A percentile compares a stretch with the other conserved stretches of the same genome.
phyloP scores from a whole-genome alignment of 345 rosid species.

The Sisymbrium irio region DNA sequence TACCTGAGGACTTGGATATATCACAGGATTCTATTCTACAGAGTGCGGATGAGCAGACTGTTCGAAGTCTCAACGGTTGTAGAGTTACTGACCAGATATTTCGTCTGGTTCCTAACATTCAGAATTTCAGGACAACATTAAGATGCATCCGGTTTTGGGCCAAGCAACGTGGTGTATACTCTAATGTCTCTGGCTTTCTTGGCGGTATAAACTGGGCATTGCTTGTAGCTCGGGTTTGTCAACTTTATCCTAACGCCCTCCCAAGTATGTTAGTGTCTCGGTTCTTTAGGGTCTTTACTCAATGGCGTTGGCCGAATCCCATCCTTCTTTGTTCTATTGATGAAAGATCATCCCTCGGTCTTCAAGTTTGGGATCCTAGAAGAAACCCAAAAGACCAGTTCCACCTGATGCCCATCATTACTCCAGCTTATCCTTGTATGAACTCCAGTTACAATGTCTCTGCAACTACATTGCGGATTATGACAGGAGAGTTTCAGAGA shows the following conservation, averaged over 20 bases:
- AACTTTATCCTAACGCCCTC: slow-evolving; percentile 89
- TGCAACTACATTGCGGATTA: slow-evolving; percentile 74
- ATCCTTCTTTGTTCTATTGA: slow-evolving; percentile 84
- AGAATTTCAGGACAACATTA: slow-evolving; percentile 89
- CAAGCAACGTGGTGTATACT: slow-evolving; percentile 96
- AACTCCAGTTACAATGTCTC: slow-evolving; percentile 97
- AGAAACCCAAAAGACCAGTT: slow-evolving; percentile 70
- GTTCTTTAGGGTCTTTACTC: slow-evolving; percentile 86
- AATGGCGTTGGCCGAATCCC: slow-evolving; percentile 98
- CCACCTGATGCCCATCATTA: slow-evolving; percentile 95
- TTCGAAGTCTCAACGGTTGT: slow-evolving; percentile 97
- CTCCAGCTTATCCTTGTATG: slow-evolving; percentile 98
- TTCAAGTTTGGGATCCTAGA: slow-evolving; percentile 97
- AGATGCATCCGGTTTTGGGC: slow-evolving; percentile 97
- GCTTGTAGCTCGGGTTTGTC: slow-evolving; percentile 98
- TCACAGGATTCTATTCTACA: slow-evolving; percentile 86
- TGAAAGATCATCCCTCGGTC: slow-evolving; percentile 82
- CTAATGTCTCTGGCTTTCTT: slow-evolving; percentile 96
- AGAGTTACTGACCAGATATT: slow-evolving; percentile 97
- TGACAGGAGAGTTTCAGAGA: slow-evolving; percentile 92
- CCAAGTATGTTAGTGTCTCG: slow-evolving; percentile 89
- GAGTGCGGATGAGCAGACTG: slow-evolving; percentile 88
- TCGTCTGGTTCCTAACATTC: slow-evolving; percentile 89
- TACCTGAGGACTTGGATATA: slow-evolving; percentile 94
- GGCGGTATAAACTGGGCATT: slow-evolving; percentile 98